Base-by-base conservation (phyloP, 2,329 filamentous ascomycete genomes). In the Magnaporthiopsis incrustans region DNA sequence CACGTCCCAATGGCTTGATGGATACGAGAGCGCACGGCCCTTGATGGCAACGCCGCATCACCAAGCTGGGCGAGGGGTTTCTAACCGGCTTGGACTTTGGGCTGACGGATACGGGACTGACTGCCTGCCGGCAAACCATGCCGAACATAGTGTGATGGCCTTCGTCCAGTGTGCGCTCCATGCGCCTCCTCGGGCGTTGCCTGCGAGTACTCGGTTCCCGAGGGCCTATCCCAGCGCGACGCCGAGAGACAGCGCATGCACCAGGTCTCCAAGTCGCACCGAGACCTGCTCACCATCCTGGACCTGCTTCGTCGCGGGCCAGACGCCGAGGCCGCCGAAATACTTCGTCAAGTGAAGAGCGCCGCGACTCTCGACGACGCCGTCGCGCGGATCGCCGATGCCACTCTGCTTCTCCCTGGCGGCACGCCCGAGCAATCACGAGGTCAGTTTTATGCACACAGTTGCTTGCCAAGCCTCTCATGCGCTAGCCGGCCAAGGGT, bases 201-300 rank as follows among this genome's bases (percentile, higher is more conserved):
- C 1, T 65, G 64, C 64, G 18, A 26, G 15, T 65, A 65, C 32
- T 53, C 57, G 18, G 64, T 63, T 2, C 64, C 64, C 14, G 61
- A 60, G 27, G 64, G 64, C n/a, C 35, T 65, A 26, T 63, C 61
- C 7, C 64, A 56, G 38, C 64, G 64, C 33, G 61, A 60, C 18
- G 56, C 61, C 61, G 57, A 63, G 56, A 27, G 53, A 33, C 64
- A 60, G 32, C 35, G 30, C 14, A 18, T 56, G 12, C 22, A 57
- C 14, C 35, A 57, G 44, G 60, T 50, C 22, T 44, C 59, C 35
- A 60, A 63, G 57, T 15, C 38, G 25, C 57, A 44, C 25, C 63
- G 57, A 44, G 58, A 65, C 3, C 57, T 63, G 38, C 58, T 61
- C 22, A 30, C 44, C 14, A 44, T 65, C 18, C 30, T 65, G 15